Evolutionary conservation across 768 basidiomycete species (phyloP).

Genomic region (Hygrocybe coccinea): DNA sequence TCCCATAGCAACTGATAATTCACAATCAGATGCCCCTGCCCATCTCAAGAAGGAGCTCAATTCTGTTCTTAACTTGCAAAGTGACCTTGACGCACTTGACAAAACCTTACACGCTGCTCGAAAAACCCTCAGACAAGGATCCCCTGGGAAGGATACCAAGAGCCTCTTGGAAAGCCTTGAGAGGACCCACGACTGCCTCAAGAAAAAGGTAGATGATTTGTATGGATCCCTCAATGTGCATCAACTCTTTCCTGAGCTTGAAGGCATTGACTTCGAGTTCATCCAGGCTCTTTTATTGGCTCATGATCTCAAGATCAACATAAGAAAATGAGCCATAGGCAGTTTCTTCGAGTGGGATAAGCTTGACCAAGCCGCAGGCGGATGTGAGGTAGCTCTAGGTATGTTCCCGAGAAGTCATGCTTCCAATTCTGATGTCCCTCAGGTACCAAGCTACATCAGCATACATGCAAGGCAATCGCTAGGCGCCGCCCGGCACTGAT

Average conservation of each 20-base stretch:
- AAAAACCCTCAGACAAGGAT: not conserved
- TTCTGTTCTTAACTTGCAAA: slow-evolving; percentile 27
- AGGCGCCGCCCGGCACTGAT: slow-evolving; percentile 24
- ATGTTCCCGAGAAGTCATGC: not conserved
- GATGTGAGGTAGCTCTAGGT: slow-evolving; percentile 16
- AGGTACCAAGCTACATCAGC: slow-evolving; percentile 31
- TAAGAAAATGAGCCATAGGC: slow-evolving; percentile 19
- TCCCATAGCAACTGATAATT: not conserved
- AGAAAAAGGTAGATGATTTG: slow-evolving; percentile 25
- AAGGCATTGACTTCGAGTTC: slow-evolving; percentile 25
- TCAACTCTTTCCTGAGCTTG: slow-evolving; percentile 31
- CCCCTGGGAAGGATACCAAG: slow-evolving; percentile 5
- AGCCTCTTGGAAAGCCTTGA: slow-evolving; percentile 18
- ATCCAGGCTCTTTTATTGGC: slow-evolving; percentile 28
- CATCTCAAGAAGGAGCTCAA: slow-evolving; percentile 32
- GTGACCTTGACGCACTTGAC: slow-evolving; percentile 22
- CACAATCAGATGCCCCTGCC: slow-evolving; percentile 22
- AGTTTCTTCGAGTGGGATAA: slow-evolving; percentile 27
- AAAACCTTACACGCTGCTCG: slow-evolving; percentile 15
- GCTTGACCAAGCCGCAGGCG: slow-evolving; percentile 20
- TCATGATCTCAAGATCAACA: slow-evolving; percentile 23
- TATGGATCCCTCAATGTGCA: slow-evolving; percentile 34
- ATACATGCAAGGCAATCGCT: slow-evolving; percentile 23
- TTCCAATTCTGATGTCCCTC: not conserved
- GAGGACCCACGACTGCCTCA: slow-evolving; percentile 16